Evolutionary conservation across 495 filamentous ascomycete species (phyloP).

Genomic region (Aspergillus diversus): DNA sequence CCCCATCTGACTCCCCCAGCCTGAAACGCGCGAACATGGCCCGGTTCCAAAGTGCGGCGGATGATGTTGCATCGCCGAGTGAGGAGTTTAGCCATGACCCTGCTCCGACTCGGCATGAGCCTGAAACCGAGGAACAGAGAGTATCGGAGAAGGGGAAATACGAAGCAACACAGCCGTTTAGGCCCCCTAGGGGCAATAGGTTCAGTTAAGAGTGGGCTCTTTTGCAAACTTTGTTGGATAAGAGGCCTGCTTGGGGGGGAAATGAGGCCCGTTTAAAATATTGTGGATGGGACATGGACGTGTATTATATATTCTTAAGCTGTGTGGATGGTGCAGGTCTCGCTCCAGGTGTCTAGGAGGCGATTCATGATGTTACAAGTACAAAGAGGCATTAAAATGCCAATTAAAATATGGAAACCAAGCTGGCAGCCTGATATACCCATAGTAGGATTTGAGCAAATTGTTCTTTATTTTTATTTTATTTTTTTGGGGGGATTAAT

Average conservation of each 20-base stretch:
- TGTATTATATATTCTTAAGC: constrained; percentile 15
- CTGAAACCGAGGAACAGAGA: constrained; percentile 69
- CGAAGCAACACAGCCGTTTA: constrained; percentile 74
- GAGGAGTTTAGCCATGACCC: constrained; percentile 80
- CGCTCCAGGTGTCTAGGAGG: too few relatives aligned
- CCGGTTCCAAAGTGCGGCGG: constrained; percentile 39
- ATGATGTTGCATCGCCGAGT: constrained; percentile 75
- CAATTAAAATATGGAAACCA: not conserved
- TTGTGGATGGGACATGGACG: not conserved
- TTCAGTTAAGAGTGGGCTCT: constrained; percentile 57
- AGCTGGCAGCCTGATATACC: not conserved
- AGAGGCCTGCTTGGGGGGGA: not conserved
- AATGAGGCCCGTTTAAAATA: too few relatives aligned
- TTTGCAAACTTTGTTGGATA: not conserved
- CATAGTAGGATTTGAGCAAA: not conserved
- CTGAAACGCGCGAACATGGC: constrained; percentile 42
- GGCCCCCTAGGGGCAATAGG: constrained; percentile 79
- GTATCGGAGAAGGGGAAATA: constrained; percentile 88
- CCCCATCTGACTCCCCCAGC: constrained; percentile 32
- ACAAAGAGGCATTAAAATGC: not conserved
- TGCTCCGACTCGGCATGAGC: constrained; percentile 82
- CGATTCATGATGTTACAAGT: not conserved
- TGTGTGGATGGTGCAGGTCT: not conserved
- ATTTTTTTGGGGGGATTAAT: not conserved
- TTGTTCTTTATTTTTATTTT: not conserved